Percentiles rank a stretch among this genome's conserved stretches.
phyloP scores from a whole-genome alignment of 176 grass and related monocot genomes.

The Olyra latifolia region DNA sequence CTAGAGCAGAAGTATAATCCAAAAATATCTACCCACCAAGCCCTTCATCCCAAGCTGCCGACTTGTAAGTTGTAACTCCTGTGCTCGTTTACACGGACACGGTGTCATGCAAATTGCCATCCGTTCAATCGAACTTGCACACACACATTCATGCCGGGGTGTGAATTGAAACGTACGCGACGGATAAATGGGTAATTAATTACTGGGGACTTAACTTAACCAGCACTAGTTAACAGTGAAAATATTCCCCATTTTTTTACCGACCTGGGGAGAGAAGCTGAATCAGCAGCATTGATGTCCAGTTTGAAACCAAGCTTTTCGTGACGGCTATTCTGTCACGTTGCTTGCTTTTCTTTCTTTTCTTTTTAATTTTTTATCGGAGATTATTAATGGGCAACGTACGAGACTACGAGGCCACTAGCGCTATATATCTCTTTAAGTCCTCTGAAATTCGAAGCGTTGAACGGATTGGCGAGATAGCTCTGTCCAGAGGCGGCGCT shows the following conservation, averaged over 20 bases:
- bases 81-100: neutral
- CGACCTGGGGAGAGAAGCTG: neutral
- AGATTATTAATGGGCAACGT: neutral
- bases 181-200: neutral
- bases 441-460: constrained; percentile 39
- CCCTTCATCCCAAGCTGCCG: neutral
- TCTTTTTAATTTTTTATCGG: neutral
- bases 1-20: neutral
- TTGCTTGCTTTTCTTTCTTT: neutral
- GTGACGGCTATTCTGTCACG: constrained; percentile 36
- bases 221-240: neutral
- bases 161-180: too few species aligned
- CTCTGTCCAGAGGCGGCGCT: neutral
- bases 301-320: constrained; percentile 39
- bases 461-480: constrained; percentile 8
- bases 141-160: neutral
- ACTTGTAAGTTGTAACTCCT: constrained; percentile 9
- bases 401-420: neutral
- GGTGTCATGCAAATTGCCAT: neutral
- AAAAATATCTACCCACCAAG: neutral
- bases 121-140: neutral
- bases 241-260: neutral
- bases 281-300: neutral
- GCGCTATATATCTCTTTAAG: constrained; percentile 43
- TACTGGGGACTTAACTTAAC: neutral